Evolutionary conservation across 176 grass and related monocot species (phyloP), one percentile per base, ranked within the genome.

Genomic region (Phoenix dactylifera): DNA sequence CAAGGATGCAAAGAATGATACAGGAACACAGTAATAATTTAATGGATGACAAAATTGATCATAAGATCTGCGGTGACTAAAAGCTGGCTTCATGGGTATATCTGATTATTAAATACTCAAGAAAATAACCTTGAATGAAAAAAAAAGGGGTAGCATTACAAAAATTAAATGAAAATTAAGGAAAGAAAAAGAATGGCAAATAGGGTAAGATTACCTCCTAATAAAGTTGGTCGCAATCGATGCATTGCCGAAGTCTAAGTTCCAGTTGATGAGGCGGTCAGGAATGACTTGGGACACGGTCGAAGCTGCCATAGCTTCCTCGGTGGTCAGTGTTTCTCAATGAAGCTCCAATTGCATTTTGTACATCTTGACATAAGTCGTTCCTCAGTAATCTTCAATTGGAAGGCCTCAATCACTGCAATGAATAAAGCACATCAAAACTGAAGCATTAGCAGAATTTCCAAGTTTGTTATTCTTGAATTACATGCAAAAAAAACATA

Each of bases 201-300:
- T 18, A 52, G 16, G 26, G 5, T 30, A 30, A 28, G 60, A 77
- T 28, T 88, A 97, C 93, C 93, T 91, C 84, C 87, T 20, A 20
- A 23, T 97, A 97, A 22, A 91, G 87, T 60, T 92, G 93, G 58
- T 85, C 79, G 70, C 93, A 92, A 62, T 77, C 81, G 0, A 76
- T 98, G 67, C 93, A 98, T 68, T 92, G 90, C 93, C 93, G 92
- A 66, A 98, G 92, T 98, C 93, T 67, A 92, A 23, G 78, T 98
- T 86, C 50, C 75, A 59, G 63, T 92, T 79, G 56, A 98, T 92
- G 24, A 98, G 68, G 60, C 87, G 92, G 0, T 79, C 52, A 1
- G 87, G 93, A 67, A 98, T 92, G 66, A 90, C 63, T 54, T 98
- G 93, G 50, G 92, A 98, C 39, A 87, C 93, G 77, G 75, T 98